Conservation (phyloP, 2,329 filamentous ascomycete species). For the Penicillium sp. region DNA sequence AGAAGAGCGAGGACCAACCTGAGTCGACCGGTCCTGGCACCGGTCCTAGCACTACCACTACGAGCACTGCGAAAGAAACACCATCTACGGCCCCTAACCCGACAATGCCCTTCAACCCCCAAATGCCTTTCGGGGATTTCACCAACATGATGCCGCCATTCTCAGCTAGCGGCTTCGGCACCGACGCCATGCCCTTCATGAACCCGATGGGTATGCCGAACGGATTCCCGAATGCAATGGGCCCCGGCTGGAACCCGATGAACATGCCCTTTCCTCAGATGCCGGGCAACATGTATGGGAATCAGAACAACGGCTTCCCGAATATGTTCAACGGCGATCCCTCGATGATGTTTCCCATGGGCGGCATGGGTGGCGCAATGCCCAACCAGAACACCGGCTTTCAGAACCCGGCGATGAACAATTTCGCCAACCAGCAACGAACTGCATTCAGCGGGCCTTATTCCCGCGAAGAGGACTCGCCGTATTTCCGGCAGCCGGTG, state of each 20-base stretch:
- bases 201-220: slow-evolving; percentile 44
- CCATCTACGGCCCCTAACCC: slow-evolving; percentile 16
- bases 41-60: neutral
- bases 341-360: slow-evolving; percentile 43
- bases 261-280: slow-evolving; percentile 43
- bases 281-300: slow-evolving; percentile 39
- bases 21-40: slow-evolving; percentile 10
- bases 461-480: slow-evolving; percentile 74
- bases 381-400: slow-evolving; percentile 38
- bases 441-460: slow-evolving; percentile 56
- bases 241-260: slow-evolving; percentile 48
- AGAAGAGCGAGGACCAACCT: slow-evolving; percentile 41
- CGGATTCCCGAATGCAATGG: slow-evolving; percentile 37
- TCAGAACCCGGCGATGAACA: slow-evolving; percentile 38
- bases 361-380: slow-evolving; percentile 32
- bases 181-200: slow-evolving; percentile 39
- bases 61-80: slow-evolving; percentile 19
- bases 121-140: slow-evolving; percentile 39
- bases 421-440: slow-evolving; percentile 62
- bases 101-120: slow-evolving; percentile 35
- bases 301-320: slow-evolving; percentile 36
- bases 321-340: slow-evolving; percentile 41
- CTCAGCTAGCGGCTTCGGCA: slow-evolving; percentile 36
- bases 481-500: slow-evolving; percentile 93
- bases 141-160: slow-evolving; percentile 39